Evolutionary conservation across 1,139 yeast species (phyloP), one percentile per base, ranked within the genome.

Genomic region (Yamadazyma atmosphaerica): DNA sequence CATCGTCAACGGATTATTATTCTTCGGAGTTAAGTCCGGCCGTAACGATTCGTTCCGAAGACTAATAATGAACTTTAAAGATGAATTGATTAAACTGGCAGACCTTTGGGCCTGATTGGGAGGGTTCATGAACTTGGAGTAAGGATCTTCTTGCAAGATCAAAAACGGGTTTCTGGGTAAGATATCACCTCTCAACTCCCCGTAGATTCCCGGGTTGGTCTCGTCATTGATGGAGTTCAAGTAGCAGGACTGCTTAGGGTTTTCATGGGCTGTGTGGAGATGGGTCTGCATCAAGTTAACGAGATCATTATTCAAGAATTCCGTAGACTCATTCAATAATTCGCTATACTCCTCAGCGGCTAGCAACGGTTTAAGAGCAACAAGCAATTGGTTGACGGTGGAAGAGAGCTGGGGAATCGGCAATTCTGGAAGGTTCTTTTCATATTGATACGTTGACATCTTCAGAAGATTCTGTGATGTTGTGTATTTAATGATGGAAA

Each of bases 131-230:
- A 76, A 70, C 49, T 67, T 66, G 14, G 74, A 58, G 47, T 79
- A 72, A 0, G 90, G 89, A 49, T 84, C 94, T 52, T 83, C 85
- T 47, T 83, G 88, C 22, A 84, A 59, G 7, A 84, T 75, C 49
- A 84, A 68, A 50, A 82, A 84, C 0, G 94, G 94, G 52, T 84
- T 84, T 43, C 90, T 65, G 4, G 94, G 94, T 37, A 84, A 64
- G 2, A 84, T 80, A 49, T 81, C 85, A 11, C 82, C 82, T 37
- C 79, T 60, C 29, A 77, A 60, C 40, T 82, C 86, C 21, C 86
- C 86, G 46, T 83, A 80, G 35, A 82, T 77, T 11, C 81, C 83
- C 0, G 85, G 79, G 31, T 77, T 77, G 44, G 74, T 72, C 47
- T 72, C 83, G 51, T 68, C 81, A 60, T 73, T 82, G 56, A 71